Evolutionary conservation across 306 rosid genomes (phyloP).

Genomic region (Neltuma alba): DNA sequence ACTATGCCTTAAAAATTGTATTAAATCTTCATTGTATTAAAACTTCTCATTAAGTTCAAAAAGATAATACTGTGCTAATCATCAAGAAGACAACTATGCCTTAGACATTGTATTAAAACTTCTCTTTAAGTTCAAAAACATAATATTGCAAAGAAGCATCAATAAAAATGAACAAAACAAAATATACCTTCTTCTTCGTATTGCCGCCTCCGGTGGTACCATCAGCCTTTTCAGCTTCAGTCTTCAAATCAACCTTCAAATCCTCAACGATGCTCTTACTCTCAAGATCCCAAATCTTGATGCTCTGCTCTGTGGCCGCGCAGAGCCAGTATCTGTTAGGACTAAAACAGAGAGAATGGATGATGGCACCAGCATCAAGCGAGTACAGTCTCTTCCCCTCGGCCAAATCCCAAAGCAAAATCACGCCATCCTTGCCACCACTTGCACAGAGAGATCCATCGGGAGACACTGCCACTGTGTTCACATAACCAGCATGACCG

Average conservation of each 20-base stretch:
- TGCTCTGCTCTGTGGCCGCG: slow-evolving; percentile 93
- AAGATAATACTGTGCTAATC: neutral
- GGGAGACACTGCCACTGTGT: slow-evolving; percentile 96
- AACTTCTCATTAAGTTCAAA: too few relatives aligned
- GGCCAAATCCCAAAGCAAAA: slow-evolving; percentile 93
- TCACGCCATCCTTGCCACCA: slow-evolving; percentile 92
- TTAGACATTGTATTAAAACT: neutral
- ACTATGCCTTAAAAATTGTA: neutral
- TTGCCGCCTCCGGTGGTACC: slow-evolving; percentile 44
- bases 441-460: slow-evolving; percentile 94
- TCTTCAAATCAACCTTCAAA: slow-evolving; percentile 83
- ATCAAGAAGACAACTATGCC: neutral
- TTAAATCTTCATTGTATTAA: neutral
- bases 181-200: slow-evolving; percentile 76
- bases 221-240: slow-evolving; percentile 80
- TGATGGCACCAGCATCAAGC: slow-evolving; percentile 80
- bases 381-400: slow-evolving; percentile 91
- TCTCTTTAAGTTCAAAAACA: neutral
- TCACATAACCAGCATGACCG: slow-evolving; percentile 83
- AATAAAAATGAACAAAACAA: neutral
- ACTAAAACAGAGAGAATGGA: slow-evolving; percentile 88
- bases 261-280: slow-evolving; percentile 95
- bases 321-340: slow-evolving; percentile 99
- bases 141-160: neutral
- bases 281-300: slow-evolving; percentile 99